Conservation (phyloP, 768 basidiomycete species). For the Nidularia pulvinata region DNA sequence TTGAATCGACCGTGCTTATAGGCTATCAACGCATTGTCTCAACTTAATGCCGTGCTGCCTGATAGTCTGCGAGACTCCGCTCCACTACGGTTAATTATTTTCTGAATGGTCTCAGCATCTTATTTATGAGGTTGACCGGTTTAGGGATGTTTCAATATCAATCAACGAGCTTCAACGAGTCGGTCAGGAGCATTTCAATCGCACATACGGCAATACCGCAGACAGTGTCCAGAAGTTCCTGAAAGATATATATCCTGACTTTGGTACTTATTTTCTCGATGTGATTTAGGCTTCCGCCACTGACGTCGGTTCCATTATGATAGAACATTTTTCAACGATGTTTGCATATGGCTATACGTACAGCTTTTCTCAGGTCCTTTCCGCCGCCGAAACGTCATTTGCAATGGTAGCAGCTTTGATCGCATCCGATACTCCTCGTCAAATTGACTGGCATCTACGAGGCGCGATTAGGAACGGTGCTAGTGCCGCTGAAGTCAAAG, state of each 20-base stretch:
- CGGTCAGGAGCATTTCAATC: constrained; percentile 43
- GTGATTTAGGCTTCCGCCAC: too few species aligned
- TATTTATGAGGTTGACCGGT: background rate
- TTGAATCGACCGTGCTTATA: background rate
- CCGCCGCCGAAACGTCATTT: constrained; percentile 57
- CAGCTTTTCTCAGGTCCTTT: constrained; percentile 42
- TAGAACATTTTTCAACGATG: constrained; percentile 53
- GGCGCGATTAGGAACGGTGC: constrained; percentile 58
- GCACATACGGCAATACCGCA: constrained; percentile 58
- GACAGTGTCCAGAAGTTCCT: constrained; percentile 45
- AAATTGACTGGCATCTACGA: constrained; percentile 65
- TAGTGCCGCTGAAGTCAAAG: constrained; percentile 46
- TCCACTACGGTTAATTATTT: background rate
- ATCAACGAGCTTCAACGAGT: constrained; percentile 38
- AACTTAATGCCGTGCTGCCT: background rate
- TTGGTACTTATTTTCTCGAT: constrained; percentile 35
- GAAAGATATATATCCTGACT: constrained; percentile 55
- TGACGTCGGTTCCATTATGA: too few species aligned
- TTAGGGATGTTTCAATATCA: constrained; percentile 20
- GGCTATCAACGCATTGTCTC: constrained; percentile 61
- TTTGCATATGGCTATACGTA: constrained; percentile 62
- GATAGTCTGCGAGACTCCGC: background rate
- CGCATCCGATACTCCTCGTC: constrained; percentile 59
- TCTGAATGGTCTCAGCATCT: background rate
- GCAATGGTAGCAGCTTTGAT: constrained; percentile 62